Evolutionary conservation across 345 rosid species (phyloP).

Genomic region (Gossypium bickii): DNA sequence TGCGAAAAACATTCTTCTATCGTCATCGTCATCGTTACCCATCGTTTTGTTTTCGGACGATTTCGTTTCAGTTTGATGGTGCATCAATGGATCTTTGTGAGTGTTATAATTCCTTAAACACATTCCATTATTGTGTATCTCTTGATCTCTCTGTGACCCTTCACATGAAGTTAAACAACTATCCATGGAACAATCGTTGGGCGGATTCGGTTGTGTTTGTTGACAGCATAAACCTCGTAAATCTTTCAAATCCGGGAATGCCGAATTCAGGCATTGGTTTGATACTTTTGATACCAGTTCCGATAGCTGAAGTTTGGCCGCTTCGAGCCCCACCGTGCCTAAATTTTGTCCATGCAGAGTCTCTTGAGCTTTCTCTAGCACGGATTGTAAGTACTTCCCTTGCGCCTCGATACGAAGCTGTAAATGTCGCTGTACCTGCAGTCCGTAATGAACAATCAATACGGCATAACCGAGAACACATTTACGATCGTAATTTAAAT

Average conservation of each 20-base stretch:
- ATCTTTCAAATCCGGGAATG: conserved; percentile 64
- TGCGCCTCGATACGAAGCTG: conserved; percentile 94
- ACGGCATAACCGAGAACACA: not conserved
- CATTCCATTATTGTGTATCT: conserved; percentile 48
- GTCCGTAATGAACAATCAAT: not conserved
- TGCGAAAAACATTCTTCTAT: conserved; percentile 31
- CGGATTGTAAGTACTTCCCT: conserved; percentile 85
- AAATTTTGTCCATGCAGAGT: conserved; percentile 74
- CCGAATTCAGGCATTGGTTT: conserved; percentile 58
- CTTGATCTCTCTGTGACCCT: conserved; percentile 62
- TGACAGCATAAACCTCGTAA: conserved; percentile 49
- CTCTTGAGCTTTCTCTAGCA: conserved; percentile 88
- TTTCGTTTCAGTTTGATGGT: conserved; percentile 41
- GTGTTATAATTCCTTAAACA: conserved; percentile 45
- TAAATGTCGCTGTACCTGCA: conserved; percentile 83
- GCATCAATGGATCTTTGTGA: not conserved
- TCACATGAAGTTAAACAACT: conserved; percentile 82
- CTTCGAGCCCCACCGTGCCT: conserved; percentile 75
- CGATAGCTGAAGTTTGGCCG: conserved; percentile 81
- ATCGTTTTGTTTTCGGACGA: conserved; percentile 42
- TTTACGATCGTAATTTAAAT: not conserved
- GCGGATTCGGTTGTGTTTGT: conserved; percentile 39
- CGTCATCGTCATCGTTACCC: conserved; percentile 32
- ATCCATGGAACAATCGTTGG: conserved; percentile 72
- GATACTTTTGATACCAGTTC: conserved; percentile 73